phyloP scores from a whole-genome alignment of 164 flowering plant genomes.

The Annona squamosa region DNA sequence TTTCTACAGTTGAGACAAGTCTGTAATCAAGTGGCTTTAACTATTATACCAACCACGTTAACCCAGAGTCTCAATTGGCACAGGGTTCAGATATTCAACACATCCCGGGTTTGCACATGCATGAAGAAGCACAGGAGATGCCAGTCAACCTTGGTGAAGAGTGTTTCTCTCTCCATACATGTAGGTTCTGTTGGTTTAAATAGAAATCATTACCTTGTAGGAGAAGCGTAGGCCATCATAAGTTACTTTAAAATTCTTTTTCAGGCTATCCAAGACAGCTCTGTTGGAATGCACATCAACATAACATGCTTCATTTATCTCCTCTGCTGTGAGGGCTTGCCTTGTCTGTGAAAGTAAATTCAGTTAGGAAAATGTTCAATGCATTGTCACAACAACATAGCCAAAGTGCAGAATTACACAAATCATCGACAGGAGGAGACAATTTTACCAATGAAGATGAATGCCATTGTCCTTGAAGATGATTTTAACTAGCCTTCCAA shows the following conservation, averaged over 20 bases:
- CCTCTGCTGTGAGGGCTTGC: constrained; percentile 54
- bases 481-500: too few relatives aligned
- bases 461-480: too few relatives aligned
- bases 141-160: neutral
- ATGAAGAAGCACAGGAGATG: neutral
- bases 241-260: constrained; percentile 53
- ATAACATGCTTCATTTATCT: constrained; percentile 60
- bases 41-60: neutral
- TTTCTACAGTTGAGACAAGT: neutral
- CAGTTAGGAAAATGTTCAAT: neutral
- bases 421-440: too few relatives aligned
- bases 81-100: neutral
- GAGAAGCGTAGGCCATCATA: constrained; percentile 65
- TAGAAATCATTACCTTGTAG: constrained; percentile 46
- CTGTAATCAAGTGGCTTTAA: neutral
- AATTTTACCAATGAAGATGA: too few relatives aligned
- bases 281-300: constrained; percentile 59
- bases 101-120: neutral
- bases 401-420: neutral
- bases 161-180: neutral
- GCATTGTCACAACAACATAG: neutral
- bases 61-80: neutral
- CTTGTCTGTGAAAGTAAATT: constrained; percentile 40
- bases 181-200: neutral
- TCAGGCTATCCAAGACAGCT: constrained; percentile 62